Evolutionary conservation across 2,329 filamentous ascomycete genomes (phyloP), one percentile per base, ranked within the genome.

Genomic region (Raffaelea deltoideospora): DNA sequence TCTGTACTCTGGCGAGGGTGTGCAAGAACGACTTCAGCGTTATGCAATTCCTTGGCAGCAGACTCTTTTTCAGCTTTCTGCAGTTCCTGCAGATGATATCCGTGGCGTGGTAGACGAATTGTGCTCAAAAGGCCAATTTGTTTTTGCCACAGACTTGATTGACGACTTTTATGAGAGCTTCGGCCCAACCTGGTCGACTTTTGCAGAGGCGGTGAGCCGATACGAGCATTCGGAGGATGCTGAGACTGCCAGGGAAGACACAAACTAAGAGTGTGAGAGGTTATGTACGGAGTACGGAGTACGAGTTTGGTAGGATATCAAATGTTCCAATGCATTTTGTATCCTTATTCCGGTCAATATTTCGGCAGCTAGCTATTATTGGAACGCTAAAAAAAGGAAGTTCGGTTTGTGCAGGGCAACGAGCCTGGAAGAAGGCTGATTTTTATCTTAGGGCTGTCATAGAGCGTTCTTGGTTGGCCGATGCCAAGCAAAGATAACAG

Each of bases 161-260:
- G 34, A 40, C 15, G 29, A 41, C 34, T 43, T 43, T 35, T 43
- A 43, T 34, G 41, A 43, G 37, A 40, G 37, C 20, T 43, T 43
- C 29, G 39, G 41, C 3, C 23, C 36, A 1, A 41, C 34, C 34
- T 43, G 41, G 41, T 22, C 13, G 10, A 24, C 15, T 4, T 41
- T 43, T 33, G 41, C 36, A 15, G 28, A 30, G 5, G 37, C 41
- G 14, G 33, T 43, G 31, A 18, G 21, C 19, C 10, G 19, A 9
- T 10, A 24, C 24, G 22, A 29, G 23, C n/a, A 27, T n/a, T 10
- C 15, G 17, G 10, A 11, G 8, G n/a, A 13, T 8, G 24, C 14
- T 5, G 18, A 8, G 9, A 19, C 13, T 18, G 26, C 26, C 7
- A 31, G 35, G 29, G n/a, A n/a, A n/a, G n/a, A n/a, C n/a, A n/a